Evolutionary conservation across 202 grass and related monocot genomes (phyloP).

Genomic region (Hordeum pubiflorum): DNA sequence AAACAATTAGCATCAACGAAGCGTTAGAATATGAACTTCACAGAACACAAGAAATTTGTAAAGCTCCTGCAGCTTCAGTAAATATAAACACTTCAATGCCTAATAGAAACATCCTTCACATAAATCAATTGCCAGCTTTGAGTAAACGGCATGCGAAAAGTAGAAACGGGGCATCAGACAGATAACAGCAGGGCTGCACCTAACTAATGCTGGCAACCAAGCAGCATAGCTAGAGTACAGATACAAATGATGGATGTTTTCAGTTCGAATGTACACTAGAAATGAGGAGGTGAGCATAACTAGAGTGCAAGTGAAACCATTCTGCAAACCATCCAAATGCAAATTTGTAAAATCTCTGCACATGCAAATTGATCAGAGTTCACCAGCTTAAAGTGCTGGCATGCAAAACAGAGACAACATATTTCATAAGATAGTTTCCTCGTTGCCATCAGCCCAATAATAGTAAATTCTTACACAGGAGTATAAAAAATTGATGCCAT

Average conservation of each 20-base stretch:
- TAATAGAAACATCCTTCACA: background rate
- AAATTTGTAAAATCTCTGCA: background rate
- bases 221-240: background rate
- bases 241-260: background rate
- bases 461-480: background rate
- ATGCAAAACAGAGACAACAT: background rate
- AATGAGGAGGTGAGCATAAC: background rate
- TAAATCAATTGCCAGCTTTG: constrained; percentile 5
- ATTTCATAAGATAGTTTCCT: background rate
- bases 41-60: background rate
- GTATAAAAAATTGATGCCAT: background rate
- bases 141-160: constrained; percentile 16
- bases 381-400: background rate
- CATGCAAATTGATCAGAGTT: constrained; percentile 6
- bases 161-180: background rate
- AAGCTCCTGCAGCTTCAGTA: background rate
- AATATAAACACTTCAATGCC: constrained; percentile 21
- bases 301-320: background rate
- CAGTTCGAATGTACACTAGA: background rate
- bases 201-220: constrained; percentile 31
- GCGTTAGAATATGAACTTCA: background rate
- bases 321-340: background rate
- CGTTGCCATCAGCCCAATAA: background rate
- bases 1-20: background rate
- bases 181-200: background rate